Base-by-base conservation (phyloP, 1,284 basidiomycete genomes). In the Cutaneotrichosporon sp. region DNA sequence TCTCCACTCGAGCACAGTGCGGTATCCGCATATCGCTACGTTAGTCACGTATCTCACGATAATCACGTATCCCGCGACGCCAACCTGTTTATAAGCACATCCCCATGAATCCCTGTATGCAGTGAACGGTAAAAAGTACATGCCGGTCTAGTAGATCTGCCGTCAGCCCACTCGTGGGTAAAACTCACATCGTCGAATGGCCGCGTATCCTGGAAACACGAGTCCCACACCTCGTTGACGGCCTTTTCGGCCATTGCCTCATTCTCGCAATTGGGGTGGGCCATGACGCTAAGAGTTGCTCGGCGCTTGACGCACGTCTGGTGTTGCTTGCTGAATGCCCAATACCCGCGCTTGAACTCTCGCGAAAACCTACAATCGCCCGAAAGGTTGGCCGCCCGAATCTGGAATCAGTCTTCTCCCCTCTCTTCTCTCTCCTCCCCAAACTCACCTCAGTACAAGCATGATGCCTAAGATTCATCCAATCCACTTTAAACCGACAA, bases 221-320 rank as follows among this genome's bases (percentile, higher is more conserved):
- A 92, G 72, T 93, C 90, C 89, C 91, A 99, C 52, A 97, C 96
- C 78, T 97, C 92, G 71, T 97, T 96, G 57, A 98, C 95, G 2
- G 88, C 92, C 64, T 86, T 85, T 77, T 93, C 90, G 6, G 96
- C 96, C 57, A 89, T 84, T 14, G 85, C 89, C 55, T 83, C 81
- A 70, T 89, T 86, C 2, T 87, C 87, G 76, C 92, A 98, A n/a
- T 85, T 83, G 18, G 91, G 88, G 76, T 97, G 94, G 13, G 85
- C 85, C 49, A 84, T 81, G 3, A 99, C 91, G 3, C 92, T 94
- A 34, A 90, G 77, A 10, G 92, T 84, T 3, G 96, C 93, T 66
- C 95, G 85, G 40, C 95, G 85, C 65, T 92, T 89, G 26, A 97
- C 91, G 75, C 96, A 98, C 16, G 86, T 87, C 85, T 96, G 92